Conservation (phyloP, 2,329 filamentous ascomycete species). For the Penicillium sp. region DNA sequence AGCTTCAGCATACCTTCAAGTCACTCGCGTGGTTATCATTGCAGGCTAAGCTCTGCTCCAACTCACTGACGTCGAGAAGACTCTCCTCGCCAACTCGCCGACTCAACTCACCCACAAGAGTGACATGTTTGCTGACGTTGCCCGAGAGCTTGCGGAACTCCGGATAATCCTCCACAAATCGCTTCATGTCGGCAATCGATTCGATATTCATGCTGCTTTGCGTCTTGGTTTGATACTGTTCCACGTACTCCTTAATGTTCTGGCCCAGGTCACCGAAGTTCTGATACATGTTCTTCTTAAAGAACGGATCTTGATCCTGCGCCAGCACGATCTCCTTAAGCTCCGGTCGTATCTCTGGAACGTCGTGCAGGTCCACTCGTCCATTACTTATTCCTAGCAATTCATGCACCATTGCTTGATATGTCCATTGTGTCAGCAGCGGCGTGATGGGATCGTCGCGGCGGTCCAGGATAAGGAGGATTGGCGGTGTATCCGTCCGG, state of each 20-base stretch:
- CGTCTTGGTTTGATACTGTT: conserved; percentile 97
- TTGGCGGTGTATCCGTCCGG: conserved; percentile 88
- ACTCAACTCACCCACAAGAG: conserved; percentile 88
- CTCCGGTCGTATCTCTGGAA: conserved; percentile 79
- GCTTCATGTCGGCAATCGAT: conserved; percentile 97
- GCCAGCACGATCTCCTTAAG: conserved; percentile 91
- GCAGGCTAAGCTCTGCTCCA: conserved; percentile 94
- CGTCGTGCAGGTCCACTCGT: conserved; percentile 79
- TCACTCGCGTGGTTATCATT: conserved; percentile 92
- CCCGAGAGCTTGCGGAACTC: conserved; percentile 96
- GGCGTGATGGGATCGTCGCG: conserved; percentile 94
- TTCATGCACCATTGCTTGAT: conserved; percentile 99
- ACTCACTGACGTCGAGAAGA: conserved; percentile 90
- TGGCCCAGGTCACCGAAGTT: conserved; percentile 95
- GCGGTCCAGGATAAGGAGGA: conserved; percentile 83
- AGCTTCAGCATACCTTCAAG: conserved; percentile 62
- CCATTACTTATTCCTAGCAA: conserved; percentile 90
- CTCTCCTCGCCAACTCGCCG: conserved; percentile 79
- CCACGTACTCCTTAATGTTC: conserved; percentile 98
- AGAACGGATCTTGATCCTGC: conserved; percentile 96
- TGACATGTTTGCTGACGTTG: conserved; percentile 98
- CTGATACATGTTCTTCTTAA: conserved; percentile 98
- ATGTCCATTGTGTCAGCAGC: conserved; percentile 94
- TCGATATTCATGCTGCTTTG: conserved; percentile 94
- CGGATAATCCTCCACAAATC: conserved; percentile 97